A percentile compares a stretch with the other conserved stretches of the same genome.
These are phyloP conservation scores for Phialophora tarda DNA, from an alignment of 2,329 filamentous ascomycete genomes.

Conservation along the genomic window DNA sequence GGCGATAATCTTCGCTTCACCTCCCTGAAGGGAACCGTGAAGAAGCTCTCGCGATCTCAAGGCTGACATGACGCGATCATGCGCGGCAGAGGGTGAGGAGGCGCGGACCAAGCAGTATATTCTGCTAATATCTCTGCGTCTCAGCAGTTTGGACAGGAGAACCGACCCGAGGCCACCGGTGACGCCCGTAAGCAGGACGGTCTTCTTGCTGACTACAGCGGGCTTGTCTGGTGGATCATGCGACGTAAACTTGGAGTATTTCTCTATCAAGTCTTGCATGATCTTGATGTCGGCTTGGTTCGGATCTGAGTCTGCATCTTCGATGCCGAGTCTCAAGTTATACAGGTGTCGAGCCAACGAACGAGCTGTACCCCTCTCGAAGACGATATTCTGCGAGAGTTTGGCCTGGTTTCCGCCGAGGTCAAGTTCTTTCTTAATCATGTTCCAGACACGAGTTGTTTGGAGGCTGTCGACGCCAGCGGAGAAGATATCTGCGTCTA, in stretches of 20 bases:
- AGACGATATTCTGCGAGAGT: conserved; percentile 64
- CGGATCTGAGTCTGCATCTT: conserved; percentile 35
- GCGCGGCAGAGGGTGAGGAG: not conserved
- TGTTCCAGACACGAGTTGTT: conserved; percentile 42
- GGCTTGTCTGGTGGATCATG: conserved; percentile 15
- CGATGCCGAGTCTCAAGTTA: conserved; percentile 14
- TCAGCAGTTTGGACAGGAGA: conserved; percentile 55
- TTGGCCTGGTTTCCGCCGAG: conserved; percentile 19
- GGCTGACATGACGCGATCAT: not conserved
- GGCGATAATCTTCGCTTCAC: conserved; percentile 47
- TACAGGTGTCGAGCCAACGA: conserved; percentile 47
- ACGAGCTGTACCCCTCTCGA: conserved; percentile 62
- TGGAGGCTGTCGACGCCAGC: conserved; percentile 32
- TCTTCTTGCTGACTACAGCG: conserved; percentile 16
- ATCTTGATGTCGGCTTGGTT: conserved; percentile 45
- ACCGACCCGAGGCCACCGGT: conserved; percentile 70
- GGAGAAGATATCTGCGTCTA: conserved; percentile 29
- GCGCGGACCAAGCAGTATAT: conserved; percentile 8
- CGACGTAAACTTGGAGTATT: conserved; percentile 43
- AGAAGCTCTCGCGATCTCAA: not conserved
- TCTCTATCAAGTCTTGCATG: conserved; percentile 54
- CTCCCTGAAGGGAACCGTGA: not conserved
- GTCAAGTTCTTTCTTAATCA: conserved; percentile 50
- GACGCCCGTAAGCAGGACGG: conserved; percentile 61
- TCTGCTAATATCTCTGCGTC: conserved; percentile 40